Percentiles rank a stretch among this genome's conserved stretches.
Evolutionary conservation across 2,329 filamentous ascomycete species (phyloP).

Genomic region (Beauveria caledonica): DNA sequence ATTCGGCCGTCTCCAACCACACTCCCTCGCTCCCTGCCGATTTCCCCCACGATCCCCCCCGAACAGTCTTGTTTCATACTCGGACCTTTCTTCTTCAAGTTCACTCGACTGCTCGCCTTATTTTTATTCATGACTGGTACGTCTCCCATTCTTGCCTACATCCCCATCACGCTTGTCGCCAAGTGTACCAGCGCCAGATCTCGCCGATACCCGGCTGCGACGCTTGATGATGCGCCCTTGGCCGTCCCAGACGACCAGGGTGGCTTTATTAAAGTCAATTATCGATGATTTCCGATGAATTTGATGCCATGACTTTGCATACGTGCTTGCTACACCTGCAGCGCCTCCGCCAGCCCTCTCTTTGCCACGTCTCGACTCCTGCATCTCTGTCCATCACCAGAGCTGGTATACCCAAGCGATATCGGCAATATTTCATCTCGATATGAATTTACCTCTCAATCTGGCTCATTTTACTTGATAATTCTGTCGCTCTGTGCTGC

Average conservation of each 20-base stretch:
- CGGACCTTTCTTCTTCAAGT: constrained; percentile 17
- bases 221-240: neutral
- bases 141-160: constrained; percentile 25
- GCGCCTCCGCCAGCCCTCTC: neutral
- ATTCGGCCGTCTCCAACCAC: constrained; percentile 26
- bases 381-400: neutral
- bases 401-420: neutral
- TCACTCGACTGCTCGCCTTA: constrained; percentile 28
- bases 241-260: neutral
- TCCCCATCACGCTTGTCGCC: constrained; percentile 14
- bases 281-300: neutral
- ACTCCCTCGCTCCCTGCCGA: constrained; percentile 21
- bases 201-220: neutral
- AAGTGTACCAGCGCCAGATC: constrained; percentile 20
- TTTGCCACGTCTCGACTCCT: neutral
- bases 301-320: neutral
- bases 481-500: neutral
- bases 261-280: neutral
- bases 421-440: constrained; percentile 1
- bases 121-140: constrained; percentile 44
- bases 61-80: neutral
- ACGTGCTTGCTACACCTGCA: neutral
- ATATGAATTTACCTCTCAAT: neutral
- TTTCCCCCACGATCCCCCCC: constrained; percentile 4
- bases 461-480: neutral